Evolutionary conservation across 805 yeast species (phyloP).

Genomic region (Metschnikowia gelsemii): DNA sequence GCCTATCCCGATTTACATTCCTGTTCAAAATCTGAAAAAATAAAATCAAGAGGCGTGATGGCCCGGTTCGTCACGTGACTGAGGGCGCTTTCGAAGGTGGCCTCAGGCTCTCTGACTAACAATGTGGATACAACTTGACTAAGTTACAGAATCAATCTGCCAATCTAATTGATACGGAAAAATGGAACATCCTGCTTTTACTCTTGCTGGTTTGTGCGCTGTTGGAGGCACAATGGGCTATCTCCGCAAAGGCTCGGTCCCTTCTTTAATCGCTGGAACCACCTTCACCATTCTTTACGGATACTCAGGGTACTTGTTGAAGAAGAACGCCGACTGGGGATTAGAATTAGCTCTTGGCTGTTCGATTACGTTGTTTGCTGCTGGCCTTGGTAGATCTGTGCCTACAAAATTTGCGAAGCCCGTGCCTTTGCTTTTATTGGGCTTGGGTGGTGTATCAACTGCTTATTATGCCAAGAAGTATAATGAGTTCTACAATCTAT

Average conservation of each 20-base stretch:
- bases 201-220: constrained; percentile 66
- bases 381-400: constrained; percentile 70
- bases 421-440: constrained; percentile 65
- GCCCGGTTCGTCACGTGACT: no score
- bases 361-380: constrained; percentile 61
- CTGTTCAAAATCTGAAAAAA: no score
- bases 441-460: constrained; percentile 62
- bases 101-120: no score
- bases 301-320: constrained; percentile 71
- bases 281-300: constrained; percentile 60
- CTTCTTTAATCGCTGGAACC: constrained; percentile 78
- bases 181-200: constrained; percentile 77
- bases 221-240: constrained; percentile 73
- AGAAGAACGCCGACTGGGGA: constrained; percentile 74
- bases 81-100: no score
- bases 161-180: not conserved
- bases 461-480: constrained; percentile 74
- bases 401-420: constrained; percentile 65
- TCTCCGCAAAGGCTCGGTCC: constrained; percentile 65
- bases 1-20: no score
- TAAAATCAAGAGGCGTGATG: no score
- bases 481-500: constrained; percentile 58
- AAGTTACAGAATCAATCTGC: no score
- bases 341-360: constrained; percentile 76
- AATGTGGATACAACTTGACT: no score